Percentiles rank a stretch among this genome's conserved stretches.
Conservation (phyloP, 2,329 filamentous ascomycete genomes). For the Paraconiothyrium brasiliense region DNA sequence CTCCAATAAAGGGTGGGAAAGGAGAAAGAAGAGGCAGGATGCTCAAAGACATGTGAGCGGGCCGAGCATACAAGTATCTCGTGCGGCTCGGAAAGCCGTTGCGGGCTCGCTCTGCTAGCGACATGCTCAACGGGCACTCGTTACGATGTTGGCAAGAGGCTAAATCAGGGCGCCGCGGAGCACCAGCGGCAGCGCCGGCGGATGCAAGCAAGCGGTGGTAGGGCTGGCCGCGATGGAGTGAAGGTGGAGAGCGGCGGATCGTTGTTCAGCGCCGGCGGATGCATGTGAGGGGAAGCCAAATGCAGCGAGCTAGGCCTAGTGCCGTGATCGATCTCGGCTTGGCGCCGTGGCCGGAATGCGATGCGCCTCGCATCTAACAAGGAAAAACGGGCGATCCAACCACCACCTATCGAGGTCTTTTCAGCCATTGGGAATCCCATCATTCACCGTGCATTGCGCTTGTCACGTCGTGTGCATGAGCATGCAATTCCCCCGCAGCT, state of each 20-base stretch:
- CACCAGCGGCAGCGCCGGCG: conserved; percentile 1
- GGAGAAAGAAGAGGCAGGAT: conserved; percentile 13
- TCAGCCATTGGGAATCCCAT: not conserved
- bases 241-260: not conserved
- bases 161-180: conserved; percentile 20
- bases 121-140: conserved; percentile 12
- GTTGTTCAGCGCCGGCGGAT: not conserved
- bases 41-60: conserved; percentile 6
- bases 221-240: conserved; percentile 8
- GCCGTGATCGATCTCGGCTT: not conserved
- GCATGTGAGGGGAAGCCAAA: not conserved
- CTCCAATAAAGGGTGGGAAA: not conserved
- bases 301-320: not conserved
- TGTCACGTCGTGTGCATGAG: conserved; percentile 9
- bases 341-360: not conserved
- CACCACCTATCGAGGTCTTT: conserved; percentile 9
- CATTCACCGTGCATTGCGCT: not conserved
- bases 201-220: conserved; percentile 7
- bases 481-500: conserved; percentile 19
- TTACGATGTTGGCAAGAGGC: conserved; percentile 17
- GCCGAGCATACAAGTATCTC: not conserved
- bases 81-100: conserved; percentile 25
- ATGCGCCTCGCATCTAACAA: conserved; percentile 1
- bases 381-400: conserved; percentile 15
- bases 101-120: conserved; percentile 8